A percentile compares a stretch with the other conserved stretches of the same genome.
Evolutionary conservation across 805 yeast species (phyloP).

Genomic region (Zygosaccharomyces rouxii): DNA sequence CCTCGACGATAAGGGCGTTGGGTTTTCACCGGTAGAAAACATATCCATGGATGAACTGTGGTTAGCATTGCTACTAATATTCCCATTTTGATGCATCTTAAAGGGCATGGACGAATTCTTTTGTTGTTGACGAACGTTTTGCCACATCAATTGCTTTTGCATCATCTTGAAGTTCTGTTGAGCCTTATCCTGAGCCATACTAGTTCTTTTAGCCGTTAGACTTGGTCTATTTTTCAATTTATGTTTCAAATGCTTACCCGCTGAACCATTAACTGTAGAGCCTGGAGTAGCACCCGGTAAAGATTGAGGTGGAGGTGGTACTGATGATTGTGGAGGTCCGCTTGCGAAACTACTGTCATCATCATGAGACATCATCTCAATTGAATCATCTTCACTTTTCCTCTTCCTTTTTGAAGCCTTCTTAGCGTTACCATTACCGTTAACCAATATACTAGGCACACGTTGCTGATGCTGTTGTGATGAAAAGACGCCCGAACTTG

Average conservation of each 20-base stretch:
- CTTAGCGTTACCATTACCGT: conserved; percentile 21
- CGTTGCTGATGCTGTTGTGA: conserved; percentile 12
- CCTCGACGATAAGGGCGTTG: conserved; percentile 26
- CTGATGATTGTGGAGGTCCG: neutral
- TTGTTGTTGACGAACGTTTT: conserved; percentile 10
- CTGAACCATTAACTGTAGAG: neutral
- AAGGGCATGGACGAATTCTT: conserved; percentile 11
- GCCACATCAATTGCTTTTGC: conserved; percentile 21
- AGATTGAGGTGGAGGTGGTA: conserved; percentile 1
- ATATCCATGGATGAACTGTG: conserved; percentile 24
- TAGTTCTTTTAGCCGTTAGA: neutral
- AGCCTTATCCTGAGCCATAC: conserved; percentile 31
- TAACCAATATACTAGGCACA: conserved; percentile 20
- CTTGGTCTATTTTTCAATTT: conserved; percentile 1
- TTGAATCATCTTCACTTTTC: conserved; percentile 5
- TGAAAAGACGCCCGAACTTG: conserved; percentile 11
- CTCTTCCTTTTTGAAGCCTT: conserved; percentile 6
- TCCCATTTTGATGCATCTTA: conserved; percentile 10
- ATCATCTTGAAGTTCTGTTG: conserved; percentile 21
- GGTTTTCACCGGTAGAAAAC: conserved; percentile 25
- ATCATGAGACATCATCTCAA: conserved; percentile 5
- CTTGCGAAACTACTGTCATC: neutral
- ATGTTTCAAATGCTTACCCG: conserved; percentile 4
- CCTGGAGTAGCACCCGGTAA: conserved; percentile 3
- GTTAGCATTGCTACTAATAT: conserved; percentile 17